Evolutionary conservation across 2,329 filamentous ascomycete species (phyloP), one percentile per base, ranked within the genome.

Genomic region (Oidium heveae): DNA sequence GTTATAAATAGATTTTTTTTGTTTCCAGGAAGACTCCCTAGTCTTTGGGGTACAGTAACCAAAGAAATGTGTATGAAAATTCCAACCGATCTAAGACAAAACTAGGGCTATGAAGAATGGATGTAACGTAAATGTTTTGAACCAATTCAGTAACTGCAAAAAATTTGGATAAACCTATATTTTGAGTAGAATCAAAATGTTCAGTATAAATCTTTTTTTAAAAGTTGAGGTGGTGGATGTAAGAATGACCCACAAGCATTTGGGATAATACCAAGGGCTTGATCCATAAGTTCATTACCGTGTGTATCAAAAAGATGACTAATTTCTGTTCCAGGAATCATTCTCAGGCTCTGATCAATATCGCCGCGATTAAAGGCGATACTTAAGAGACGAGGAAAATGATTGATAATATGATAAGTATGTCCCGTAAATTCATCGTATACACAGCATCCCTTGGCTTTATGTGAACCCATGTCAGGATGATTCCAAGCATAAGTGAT

Each of bases 211-310:
- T n/a, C 12, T 39, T 39, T 39, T 39, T 39, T 39, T 4, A 39
- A 16, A 15, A 39, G 13, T 16, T 39, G 12, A n/a, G 24, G 24
- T 16, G 46, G n/a, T n/a, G 47, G 33, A n/a, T n/a, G 13, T 12
- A 51, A 34, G 12, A 28, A 51, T 18, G 9, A n/a, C 2, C 51
- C 51, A 41, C 36, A 53, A 24, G 51, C 33, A 41, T 53, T 53
- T 53, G 37, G 16, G 2, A 54, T 39, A 9, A 54, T 39, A 24
- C 53, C 53, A 18, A 54, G 53, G n/a, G 53, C 53, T 32, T 54
- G 32, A 32, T 54, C 34, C 44, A 54, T 49, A 18, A 39, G 53
- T 2, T 37, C n/a, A 28, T 54, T 37, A 24, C 33, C 41, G 13
- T 10, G 5, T 16, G 44, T 39, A n/a, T 32, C 16, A n/a, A 39